A percentile compares a stretch with the other conserved stretches of the same genome.
These are phyloP conservation scores for Candida mesenterica DNA, from an alignment of 1,139 yeast genomes.

Conservation along the genomic window DNA sequence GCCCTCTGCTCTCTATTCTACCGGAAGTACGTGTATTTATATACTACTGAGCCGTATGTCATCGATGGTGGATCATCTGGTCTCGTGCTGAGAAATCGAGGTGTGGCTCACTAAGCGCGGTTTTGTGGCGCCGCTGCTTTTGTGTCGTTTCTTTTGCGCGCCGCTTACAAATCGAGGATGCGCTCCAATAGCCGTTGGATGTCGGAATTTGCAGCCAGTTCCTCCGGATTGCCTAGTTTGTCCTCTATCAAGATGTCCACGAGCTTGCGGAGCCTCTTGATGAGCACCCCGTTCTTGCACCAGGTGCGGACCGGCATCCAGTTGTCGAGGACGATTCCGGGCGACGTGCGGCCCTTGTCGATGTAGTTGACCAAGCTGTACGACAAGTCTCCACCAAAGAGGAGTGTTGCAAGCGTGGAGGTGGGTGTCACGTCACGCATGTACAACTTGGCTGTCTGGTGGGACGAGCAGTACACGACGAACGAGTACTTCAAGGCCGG, in stretches of 20 bases:
- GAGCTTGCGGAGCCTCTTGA: conserved; percentile 63
- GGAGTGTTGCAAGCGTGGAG: conserved; percentile 61
- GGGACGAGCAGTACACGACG: conserved; percentile 54
- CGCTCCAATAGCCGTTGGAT: conserved; percentile 12
- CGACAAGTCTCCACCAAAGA: conserved; percentile 75
- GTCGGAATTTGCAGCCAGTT: conserved; percentile 10
- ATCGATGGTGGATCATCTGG: conserved; percentile 1
- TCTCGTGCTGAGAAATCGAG: conserved; percentile 1
- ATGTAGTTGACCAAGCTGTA: conserved; percentile 57
- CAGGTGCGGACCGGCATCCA: conserved; percentile 87
- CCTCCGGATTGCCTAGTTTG: conserved; percentile 34
- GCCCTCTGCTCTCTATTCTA: too few relatives aligned
- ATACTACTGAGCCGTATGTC: too few relatives aligned
- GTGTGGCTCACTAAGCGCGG: too few relatives aligned
- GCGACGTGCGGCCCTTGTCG: conserved; percentile 45
- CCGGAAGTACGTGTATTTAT: background rate
- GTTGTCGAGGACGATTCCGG: conserved; percentile 19
- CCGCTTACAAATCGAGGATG: conserved; percentile 4
- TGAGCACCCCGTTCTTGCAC: conserved; percentile 89
- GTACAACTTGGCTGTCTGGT: conserved; percentile 65
- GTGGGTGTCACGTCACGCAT: conserved; percentile 80
- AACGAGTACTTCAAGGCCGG: conserved; percentile 48
- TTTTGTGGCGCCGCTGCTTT: background rate
- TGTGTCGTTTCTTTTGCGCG: background rate
- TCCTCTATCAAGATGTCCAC: conserved; percentile 67